Base-by-base conservation (phyloP, 2,329 filamentous ascomycete species). In the Venturia nashicola region DNA sequence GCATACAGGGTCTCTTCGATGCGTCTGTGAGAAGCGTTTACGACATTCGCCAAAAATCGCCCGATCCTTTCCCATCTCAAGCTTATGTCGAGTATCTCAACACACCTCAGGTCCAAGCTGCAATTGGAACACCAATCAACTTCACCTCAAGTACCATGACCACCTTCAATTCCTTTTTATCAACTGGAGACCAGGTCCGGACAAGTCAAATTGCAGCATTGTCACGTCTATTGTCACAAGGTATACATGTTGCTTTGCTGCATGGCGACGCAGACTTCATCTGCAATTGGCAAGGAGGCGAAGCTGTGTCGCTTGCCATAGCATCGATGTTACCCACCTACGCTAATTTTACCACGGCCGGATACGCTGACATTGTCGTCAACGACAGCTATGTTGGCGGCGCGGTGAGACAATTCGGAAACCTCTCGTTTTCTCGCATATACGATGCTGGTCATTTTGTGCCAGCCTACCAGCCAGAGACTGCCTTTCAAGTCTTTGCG, bases 381-480 rank as follows among this genome's bases (percentile, higher is more conserved):
- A 89, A 90, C 70, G 80, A 79, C 34, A 79, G 81, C 7, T 87
- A 88, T 73, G 83, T 86, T 70, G 89, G 84, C 61, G 90, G 90
- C 23, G 82, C 84, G 64, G 89, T 90, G 0, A 83, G 89, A 4
- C 89, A 94, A 72, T 89, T 84, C 69, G 89, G 87, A 12, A 92
- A 92, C 64, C 71, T 83, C 7, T 78, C 74, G 42, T 82, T 82
- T 69, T 76, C 75, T 6, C 75, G 79, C 16, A 75, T 83, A 63
- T 83, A 80, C 68, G 75, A 82, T 67, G 76, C 81, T 1, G 81
- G 80, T 3, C 82, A 83, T 67, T 76, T 80, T 62, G 76, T 82
- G 71, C 73, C 9, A 71, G 65, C 65, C 14, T 80, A 78, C 68
- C 79, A 81, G 66, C 78, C 79, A 2, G 78, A 83, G 68, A 81